These are phyloP conservation scores for Colletotrichum acutatum DNA, from an alignment of 2,329 filamentous ascomycete species.

Conservation along the genomic window DNA sequence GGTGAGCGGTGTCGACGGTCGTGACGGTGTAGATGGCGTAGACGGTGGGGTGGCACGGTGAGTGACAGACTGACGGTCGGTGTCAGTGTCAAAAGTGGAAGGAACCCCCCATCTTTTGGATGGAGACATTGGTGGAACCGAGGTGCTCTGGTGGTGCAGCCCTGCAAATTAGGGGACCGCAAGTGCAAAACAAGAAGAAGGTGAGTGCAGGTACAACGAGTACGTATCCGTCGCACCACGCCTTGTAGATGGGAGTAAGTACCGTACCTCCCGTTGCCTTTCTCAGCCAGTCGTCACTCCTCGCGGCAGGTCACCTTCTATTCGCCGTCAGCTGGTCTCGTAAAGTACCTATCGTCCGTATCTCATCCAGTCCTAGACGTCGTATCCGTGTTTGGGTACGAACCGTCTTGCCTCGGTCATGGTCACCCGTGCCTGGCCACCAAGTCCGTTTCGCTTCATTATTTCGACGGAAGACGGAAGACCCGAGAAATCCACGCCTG, in stretches of 20 bases:
- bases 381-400: not conserved
- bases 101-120: slow-evolving; percentile 1
- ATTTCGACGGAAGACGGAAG: not conserved
- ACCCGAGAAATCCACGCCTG: not conserved
- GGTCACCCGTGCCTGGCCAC: not conserved
- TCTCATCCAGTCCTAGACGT: not conserved
- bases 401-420: not conserved
- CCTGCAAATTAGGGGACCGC: slow-evolving; percentile 21
- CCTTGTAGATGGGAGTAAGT: not conserved
- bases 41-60: not conserved
- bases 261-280: not conserved
- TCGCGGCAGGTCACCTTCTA: not conserved
- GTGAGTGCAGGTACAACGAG: not conserved
- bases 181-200: not conserved
- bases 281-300: too few relatives aligned
- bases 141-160: slow-evolving; percentile 8
- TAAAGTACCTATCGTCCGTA: not conserved
- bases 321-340: not conserved
- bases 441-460: not conserved
- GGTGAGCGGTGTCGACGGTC: not conserved
- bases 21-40: not conserved
- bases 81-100: not conserved
- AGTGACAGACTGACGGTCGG: not conserved
- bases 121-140: slow-evolving; percentile 20
- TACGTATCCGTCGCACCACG: not conserved